Percentiles rank a stretch among this genome's conserved stretches.
phyloP scores from a whole-genome alignment of 305 asterid genomes.

The Plantago coronopus region DNA sequence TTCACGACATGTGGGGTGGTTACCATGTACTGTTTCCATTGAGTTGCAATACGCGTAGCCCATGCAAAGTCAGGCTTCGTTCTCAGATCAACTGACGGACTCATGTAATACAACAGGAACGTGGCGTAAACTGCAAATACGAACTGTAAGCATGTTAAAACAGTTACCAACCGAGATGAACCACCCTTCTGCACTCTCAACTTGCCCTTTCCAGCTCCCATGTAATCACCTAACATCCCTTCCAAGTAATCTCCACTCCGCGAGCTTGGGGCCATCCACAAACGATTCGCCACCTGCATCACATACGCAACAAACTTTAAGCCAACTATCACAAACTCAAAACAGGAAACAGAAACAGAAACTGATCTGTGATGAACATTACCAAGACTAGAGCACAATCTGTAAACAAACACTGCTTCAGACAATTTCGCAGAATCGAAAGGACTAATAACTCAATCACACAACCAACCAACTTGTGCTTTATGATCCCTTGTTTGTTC shows the following conservation, averaged over 20 bases:
- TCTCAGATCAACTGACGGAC: constrained; percentile 56
- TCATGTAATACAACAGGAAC: constrained; percentile 65
- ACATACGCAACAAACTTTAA: neutral
- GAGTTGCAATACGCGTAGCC: constrained; percentile 58
- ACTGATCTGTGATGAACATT: neutral
- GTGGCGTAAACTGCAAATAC: constrained; percentile 81
- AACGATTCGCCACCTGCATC: constrained; percentile 26
- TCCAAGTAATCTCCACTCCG: constrained; percentile 56
- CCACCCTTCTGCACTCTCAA: constrained; percentile 36
- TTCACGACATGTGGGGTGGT: constrained; percentile 50
- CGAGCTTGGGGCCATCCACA: constrained; percentile 31
- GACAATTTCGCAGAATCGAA: no score
- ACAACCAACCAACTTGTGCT: neutral
- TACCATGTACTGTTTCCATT: constrained; percentile 57
- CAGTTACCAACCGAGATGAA: constrained; percentile 48
- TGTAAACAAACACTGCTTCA: neutral
- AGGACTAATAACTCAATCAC: no score
- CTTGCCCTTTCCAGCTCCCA: constrained; percentile 44
- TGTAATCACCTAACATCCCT: constrained; percentile 50
- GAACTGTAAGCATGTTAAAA: constrained; percentile 70
- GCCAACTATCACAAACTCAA: neutral
- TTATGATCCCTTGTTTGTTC: constrained; percentile 7
- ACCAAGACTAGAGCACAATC: neutral
- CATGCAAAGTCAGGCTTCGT: constrained; percentile 66
- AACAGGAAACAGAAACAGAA: neutral